Conservation (phyloP, 805 yeast genomes). For the Candida boleticola region DNA sequence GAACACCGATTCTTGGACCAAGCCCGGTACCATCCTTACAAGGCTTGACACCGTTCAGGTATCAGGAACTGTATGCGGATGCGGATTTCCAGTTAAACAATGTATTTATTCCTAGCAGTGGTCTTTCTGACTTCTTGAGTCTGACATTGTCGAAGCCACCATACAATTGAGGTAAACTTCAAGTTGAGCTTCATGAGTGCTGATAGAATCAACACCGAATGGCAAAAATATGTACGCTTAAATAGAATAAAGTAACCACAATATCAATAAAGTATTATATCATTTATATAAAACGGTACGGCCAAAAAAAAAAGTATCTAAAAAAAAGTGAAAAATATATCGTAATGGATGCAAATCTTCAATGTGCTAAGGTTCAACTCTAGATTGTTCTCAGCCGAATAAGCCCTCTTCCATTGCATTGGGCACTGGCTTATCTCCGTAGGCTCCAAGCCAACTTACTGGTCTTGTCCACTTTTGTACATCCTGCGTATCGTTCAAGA, state of each 20-base stretch:
- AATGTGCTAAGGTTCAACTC: too few species aligned
- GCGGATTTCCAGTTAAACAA: background rate
- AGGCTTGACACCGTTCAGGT: background rate
- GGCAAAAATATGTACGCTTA: too few species aligned
- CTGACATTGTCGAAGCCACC: background rate
- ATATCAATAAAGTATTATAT: background rate
- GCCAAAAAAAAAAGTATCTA: background rate
- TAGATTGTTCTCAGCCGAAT: conserved; percentile 49
- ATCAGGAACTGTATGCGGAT: background rate
- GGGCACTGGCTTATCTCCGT: conserved; percentile 71
- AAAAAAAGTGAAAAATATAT: too few species aligned
- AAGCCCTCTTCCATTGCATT: conserved; percentile 74
- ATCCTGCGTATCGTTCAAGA: conserved; percentile 12
- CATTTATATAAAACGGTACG: background rate
- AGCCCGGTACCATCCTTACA: background rate
- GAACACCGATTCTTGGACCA: background rate
- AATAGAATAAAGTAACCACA: too few species aligned
- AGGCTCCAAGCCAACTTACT: conserved; percentile 79
- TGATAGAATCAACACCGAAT: too few species aligned
- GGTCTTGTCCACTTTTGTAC: conserved; percentile 50
- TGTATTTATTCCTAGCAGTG: background rate
- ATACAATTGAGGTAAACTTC: background rate
- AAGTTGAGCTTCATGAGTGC: too few species aligned
- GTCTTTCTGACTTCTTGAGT: background rate
- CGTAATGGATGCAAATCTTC: too few species aligned